Evolutionary conservation across 352 stramenopile species (phyloP), one percentile per base, ranked within the genome.

Genomic region (Globisporangium nagaii): DNA sequence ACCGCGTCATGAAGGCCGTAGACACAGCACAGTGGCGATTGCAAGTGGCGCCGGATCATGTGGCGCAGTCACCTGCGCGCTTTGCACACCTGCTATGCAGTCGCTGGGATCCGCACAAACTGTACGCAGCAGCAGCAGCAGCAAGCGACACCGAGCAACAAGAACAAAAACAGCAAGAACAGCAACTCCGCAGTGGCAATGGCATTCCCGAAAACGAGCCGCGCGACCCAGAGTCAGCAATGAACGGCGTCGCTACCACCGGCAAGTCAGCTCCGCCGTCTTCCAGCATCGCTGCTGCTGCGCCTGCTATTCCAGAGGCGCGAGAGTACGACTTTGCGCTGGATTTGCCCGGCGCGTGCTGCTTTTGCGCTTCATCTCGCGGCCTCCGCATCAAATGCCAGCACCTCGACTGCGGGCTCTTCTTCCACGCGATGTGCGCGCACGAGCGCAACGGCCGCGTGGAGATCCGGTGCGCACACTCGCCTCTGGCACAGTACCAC

Each of bases 351-450:
- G 44, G 13, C 35, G 46, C 63, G 17, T 90, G 80, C 53, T 85
- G 65, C 50, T 84, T 87, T 37, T 91, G 80, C 27, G 30, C 59
- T 3, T 70, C 55, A 0, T 60, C 19, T 32, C 1, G 22, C 9
- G 80, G 80, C 2, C 45, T 83, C 32, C 78, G 68, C 19, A 70
- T 89, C 49, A 75, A 84, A 53, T 91, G 80, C 47, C 78, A 77
- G 4, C 68, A 63, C 3, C 43, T 85, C 2, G 55, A 76, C 31
- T 91, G 80, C 35, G 60, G 53, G 0, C 60, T 60, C n/a, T 84
- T 75, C 61, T 91, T 91, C 51, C 80, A 91, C 43, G 72, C 49
- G 11, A 74, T 76, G 64, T 91, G 80, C 35, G 76, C 76, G 22
- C 68, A 75, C 63, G 52, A 58, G 12, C 22, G 30, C 27, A 63